Conservation (phyloP, 352 stramenopile genomes). For the Globisporangium takayamanum region DNA sequence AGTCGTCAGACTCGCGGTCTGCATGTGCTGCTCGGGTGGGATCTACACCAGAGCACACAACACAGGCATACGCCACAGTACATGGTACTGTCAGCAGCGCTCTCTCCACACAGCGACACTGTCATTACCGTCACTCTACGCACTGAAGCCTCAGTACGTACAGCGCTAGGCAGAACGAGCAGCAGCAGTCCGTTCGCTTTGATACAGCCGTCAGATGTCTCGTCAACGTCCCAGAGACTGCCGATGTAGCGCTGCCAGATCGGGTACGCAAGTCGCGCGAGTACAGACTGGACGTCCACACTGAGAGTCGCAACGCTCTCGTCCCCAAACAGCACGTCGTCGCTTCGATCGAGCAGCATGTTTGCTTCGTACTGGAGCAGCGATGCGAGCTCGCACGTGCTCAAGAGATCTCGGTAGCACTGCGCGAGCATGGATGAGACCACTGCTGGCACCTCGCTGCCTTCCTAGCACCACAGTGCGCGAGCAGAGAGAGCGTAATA, state of each 20-base stretch:
- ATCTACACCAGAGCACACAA: too few relatives aligned
- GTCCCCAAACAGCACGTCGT: slow-evolving; percentile 13
- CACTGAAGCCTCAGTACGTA: background rate
- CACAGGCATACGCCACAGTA: too few relatives aligned
- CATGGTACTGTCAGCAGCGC: too few relatives aligned
- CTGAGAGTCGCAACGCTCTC: background rate
- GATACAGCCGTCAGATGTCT: background rate
- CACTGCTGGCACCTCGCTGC: background rate
- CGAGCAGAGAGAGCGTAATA: background rate
- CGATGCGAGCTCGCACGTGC: background rate
- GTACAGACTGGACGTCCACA: background rate
- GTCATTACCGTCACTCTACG: too few relatives aligned
- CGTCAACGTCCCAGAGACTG: slow-evolving; percentile 1
- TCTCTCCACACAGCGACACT: too few relatives aligned
- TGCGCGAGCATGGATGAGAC: slow-evolving; percentile 5
- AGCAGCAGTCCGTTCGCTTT: slow-evolving; percentile 1
- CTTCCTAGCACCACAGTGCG: slow-evolving; percentile 3
- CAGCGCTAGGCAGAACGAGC: background rate
- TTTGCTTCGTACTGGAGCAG: slow-evolving; percentile 9
- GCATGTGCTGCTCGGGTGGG: background rate
- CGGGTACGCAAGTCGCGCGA: slow-evolving; percentile 1
- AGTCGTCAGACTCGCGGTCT: background rate
- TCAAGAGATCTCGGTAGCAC: slow-evolving; percentile 10
- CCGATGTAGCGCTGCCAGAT: slow-evolving; percentile 13
- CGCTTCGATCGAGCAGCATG: slow-evolving; percentile 7